Base-by-base conservation (phyloP, 352 stramenopile species). In the Aphanomyces cochlioides region DNA sequence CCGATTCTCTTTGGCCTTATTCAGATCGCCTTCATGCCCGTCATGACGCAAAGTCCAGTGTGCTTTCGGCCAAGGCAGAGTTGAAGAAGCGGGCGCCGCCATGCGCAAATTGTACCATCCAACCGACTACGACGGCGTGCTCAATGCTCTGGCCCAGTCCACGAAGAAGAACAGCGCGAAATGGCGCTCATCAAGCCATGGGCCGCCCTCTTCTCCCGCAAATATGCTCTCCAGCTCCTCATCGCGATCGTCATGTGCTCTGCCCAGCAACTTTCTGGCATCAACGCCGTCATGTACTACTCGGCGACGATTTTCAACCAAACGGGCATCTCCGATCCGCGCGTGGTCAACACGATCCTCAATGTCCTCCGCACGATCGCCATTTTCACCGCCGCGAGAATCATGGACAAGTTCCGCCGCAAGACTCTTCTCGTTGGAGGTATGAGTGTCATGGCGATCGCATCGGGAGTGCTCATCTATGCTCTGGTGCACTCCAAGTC, bases 201-300 rank as follows among this genome's bases (percentile, higher is more conserved):
- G 64, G 37, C 36, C 13, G 7, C 47, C 39, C 58, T 89, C 10
- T 19, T 61, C 17, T 61, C 54, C 15, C 60, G 39, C 0, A 47
- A 54, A 2, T 80, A 79, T 57, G 59, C 60, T 2, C 73, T 77
- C 8, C 81, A 89, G 58, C 63, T 87, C 3, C 58, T 88, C 4
- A 74, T 83, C 12, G 82, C 80, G 0, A 79, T 87, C 47, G 79
- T 74, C 4, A 72, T 89, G 39, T 76, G 77, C 6, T 69, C 72
- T 8, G 67, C 78, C 0, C 78, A 87, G 56, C 83, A 89, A 58
- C 77, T 90, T 41, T 82, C 80, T 2, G 83, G 81, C 28, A 78
- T 91, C 75, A 91, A 87, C 58, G 82, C 79, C 37, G 78, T 90
- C 10, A 90, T 89, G 69, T 83, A 87, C 63, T 91, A 91, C 70